Base-by-base conservation (phyloP, 1,139 yeast species). In the Taphrina communis region DNA sequence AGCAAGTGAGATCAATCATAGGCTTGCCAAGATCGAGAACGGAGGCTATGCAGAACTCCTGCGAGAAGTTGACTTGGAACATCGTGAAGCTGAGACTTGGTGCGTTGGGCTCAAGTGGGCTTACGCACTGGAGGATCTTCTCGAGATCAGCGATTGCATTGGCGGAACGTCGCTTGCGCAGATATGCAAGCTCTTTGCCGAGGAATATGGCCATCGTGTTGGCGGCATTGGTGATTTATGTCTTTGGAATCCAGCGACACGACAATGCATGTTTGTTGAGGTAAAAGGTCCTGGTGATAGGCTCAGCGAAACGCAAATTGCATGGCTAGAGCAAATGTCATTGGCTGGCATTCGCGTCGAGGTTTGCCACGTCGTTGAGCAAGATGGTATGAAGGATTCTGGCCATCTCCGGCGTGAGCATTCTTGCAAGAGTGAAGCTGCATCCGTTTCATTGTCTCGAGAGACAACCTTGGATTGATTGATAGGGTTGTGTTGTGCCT, bases 161-260 rank as follows among this genome's bases (percentile, higher is more conserved):
- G 78, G 78, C 0, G 69, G 73, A 0, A 38, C 58, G 0, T 73
- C 74, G 0, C 69, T 77, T 6, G 67, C 71, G 14, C 70, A 65
- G n/a, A 73, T 79, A 0, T 74, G 80, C 68, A 62, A 66, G 50
- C 69, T 75, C 8, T 71, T 78, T n/a, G 74, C 76, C 35, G 70
- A 72, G 50, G 74, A 78, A 66, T 78, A 78, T 68, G 69, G 75
- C n/a, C 73, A 72, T 19, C 74, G 76, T 55, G 70, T 73, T 12
- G 73, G 79, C 1, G 82, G 82, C 6, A 75, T 78, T 71, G 81
- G 82, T 0, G 82, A 80, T 70, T 71, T 80, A 63, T 78, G 79
- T 51, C 70, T 79, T 11, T 77, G 80, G 78, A 73, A 74, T 42
- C 67, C 71, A 1, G 73, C 69, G 3, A 46, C 65, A 55, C 52